Evolutionary conservation across 2,329 filamentous ascomycete species (phyloP), one percentile per base, ranked within the genome.

Genomic region (Cytospora piceae): DNA sequence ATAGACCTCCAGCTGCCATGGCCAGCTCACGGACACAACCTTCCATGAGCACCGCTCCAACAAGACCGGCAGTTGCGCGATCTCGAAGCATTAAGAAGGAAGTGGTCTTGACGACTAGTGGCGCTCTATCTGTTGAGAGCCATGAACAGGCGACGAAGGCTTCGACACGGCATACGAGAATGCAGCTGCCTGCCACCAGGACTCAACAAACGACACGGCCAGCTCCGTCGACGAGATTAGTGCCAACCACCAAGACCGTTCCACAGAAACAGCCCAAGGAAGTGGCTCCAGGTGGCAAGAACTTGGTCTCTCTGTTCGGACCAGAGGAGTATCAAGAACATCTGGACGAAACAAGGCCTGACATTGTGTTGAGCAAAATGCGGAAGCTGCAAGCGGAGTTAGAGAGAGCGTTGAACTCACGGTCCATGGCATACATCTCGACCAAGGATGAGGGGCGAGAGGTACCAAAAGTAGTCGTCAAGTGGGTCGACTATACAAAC

Each of bases 401-500:
- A 29, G 86, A 89, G 70, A 79, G 87, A 56, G 86, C 87, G 3
- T 77, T 90, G 9, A 89, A 89, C 70, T 81, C 87, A 49, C 82
- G 87, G 72, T 82, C 86, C 0, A 88, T 87, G 82, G 87, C 87
- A 24, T 80, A 87, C 62, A 79, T 88, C 58, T 83, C 82, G 0
- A 79, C 84, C 12, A 84, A 86, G 77, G 79, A 83, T 65, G 77
- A 82, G 68, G 75, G 83, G 63, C 79, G 84, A 73, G 73, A 87
- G 68, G 76, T 89, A 74, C 83, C 90, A 73, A 78, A 88, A 73
- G 85, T 90, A 54, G 87, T 90, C 15, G 85, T 90, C 14, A 93
- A 94, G 74, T 95, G 92, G 92, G 92, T 95, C 8, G 92, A 95
- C 74, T 95, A 95, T 76, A 93, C 91, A 66, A 92, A 93, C 77